Evolutionary conservation across 225 moss, liverwort and hornwort species (phyloP).

Genomic region (Polytrichum commune): DNA sequence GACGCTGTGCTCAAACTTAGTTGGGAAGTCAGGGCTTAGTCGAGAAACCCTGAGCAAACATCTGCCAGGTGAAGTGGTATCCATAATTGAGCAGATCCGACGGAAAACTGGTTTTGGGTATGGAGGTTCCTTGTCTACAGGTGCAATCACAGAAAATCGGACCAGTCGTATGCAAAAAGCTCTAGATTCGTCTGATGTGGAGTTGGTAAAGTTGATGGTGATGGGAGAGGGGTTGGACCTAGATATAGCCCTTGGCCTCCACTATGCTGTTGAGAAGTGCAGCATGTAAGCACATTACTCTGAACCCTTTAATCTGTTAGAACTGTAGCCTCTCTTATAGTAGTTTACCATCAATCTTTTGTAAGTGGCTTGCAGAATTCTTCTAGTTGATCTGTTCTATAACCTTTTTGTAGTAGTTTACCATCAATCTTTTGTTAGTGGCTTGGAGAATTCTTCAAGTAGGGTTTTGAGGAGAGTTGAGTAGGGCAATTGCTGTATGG

Average conservation of each 20-base stretch:
- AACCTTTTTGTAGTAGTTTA: too few relatives aligned
- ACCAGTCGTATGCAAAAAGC: constrained; percentile 70
- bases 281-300: constrained; percentile 35
- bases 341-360: too few relatives aligned
- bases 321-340: too few relatives aligned
- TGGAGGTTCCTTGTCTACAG: constrained; percentile 25
- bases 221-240: constrained; percentile 72
- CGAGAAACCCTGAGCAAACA: constrained; percentile 47
- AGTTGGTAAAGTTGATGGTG: constrained; percentile 66
- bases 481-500: too few relatives aligned
- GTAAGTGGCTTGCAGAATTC: too few relatives aligned
- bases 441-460: too few relatives aligned
- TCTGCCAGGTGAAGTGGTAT: constrained; percentile 44
- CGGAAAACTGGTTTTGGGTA: constrained; percentile 40
- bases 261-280: constrained; percentile 59
- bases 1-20: constrained; percentile 61
- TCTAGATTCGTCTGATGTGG: constrained; percentile 65
- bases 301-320: background rate
- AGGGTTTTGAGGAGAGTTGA: too few relatives aligned
- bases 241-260: constrained; percentile 59
- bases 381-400: too few relatives aligned
- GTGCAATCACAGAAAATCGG: constrained; percentile 39
- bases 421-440: too few relatives aligned
- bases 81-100: constrained; percentile 49
- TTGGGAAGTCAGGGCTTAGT: constrained; percentile 60